phyloP scores from a whole-genome alignment of 768 basidiomycete species.

The Serendipita sp. region DNA sequence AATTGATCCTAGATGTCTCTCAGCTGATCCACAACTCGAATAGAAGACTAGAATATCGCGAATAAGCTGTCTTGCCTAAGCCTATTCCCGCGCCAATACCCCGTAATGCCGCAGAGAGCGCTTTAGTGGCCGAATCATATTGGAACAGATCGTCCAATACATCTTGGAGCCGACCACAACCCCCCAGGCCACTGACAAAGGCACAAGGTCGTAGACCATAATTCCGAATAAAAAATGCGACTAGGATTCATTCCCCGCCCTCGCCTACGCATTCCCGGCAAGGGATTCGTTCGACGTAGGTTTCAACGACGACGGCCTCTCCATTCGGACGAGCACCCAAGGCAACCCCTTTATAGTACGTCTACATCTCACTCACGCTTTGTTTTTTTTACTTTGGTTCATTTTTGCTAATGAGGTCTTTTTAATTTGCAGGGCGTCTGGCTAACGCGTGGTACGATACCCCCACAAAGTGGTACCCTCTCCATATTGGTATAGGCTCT shows the following conservation, averaged over 20 bases:
- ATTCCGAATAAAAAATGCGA: neutral
- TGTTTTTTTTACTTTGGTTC: neutral
- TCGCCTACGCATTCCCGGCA: neutral
- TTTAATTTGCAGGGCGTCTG: slow-evolving; percentile 20
- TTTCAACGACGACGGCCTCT: neutral
- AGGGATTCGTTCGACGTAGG: neutral
- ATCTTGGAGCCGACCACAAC: neutral
- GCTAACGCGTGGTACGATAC: slow-evolving; percentile 70
- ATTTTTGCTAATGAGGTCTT: neutral
- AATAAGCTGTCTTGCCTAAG: no score
- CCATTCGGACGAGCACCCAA: neutral
- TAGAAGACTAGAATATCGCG: no score
- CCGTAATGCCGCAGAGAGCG: no score
- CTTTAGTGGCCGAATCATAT: no score
- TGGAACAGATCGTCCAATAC: no score
- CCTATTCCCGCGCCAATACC: no score
- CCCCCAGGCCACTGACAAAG: neutral
- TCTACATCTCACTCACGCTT: neutral
- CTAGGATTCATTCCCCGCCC: neutral
- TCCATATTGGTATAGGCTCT: slow-evolving; percentile 80
- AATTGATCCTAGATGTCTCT: no score
- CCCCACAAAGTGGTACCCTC: slow-evolving; percentile 88
- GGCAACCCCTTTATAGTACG: neutral
- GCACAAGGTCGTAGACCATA: neutral
- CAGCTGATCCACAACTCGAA: no score